Evolutionary conservation across 306 rosid genomes (phyloP).

Genomic region (Vigna angularis): DNA sequence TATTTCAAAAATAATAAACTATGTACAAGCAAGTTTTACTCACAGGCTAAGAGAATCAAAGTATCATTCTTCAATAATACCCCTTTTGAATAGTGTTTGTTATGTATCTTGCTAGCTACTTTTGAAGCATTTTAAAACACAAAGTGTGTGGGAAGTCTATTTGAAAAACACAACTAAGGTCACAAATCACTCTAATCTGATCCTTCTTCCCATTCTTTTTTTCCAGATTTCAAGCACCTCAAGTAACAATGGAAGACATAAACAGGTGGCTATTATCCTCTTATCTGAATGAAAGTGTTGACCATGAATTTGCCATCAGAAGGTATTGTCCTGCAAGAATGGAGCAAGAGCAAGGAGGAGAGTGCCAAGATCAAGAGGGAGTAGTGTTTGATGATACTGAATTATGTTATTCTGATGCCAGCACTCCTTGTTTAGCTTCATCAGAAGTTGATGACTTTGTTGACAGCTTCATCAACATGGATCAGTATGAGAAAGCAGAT

Average conservation of each 20-base stretch:
- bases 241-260: conserved; percentile 55
- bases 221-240: conserved; percentile 25
- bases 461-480: conserved; percentile 80
- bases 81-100: conserved; percentile 13
- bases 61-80: conserved; percentile 43
- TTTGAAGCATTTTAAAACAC: not conserved
- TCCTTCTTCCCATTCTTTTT: conserved; percentile 2
- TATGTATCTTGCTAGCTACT: conserved; percentile 2
- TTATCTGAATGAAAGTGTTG: conserved; percentile 48
- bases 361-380: conserved; percentile 56
- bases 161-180: conserved; percentile 19
- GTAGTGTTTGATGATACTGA: conserved; percentile 49
- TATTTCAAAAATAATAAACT: conserved; percentile 5
- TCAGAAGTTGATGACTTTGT: conserved; percentile 78
- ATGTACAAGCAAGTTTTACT: not conserved
- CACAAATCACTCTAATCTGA: conserved; percentile 9
- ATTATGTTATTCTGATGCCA: conserved; percentile 48
- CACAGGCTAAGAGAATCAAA: conserved; percentile 31
- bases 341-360: conserved; percentile 65
- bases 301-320: conserved; percentile 71
- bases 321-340: conserved; percentile 75
- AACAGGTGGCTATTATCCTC: conserved; percentile 56
- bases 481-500: conserved; percentile 49
- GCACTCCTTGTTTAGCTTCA: conserved; percentile 60
- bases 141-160: not conserved